Evolutionary conservation across 1,284 basidiomycete genomes (phyloP).

Genomic region (Pterulicium gracile): DNA sequence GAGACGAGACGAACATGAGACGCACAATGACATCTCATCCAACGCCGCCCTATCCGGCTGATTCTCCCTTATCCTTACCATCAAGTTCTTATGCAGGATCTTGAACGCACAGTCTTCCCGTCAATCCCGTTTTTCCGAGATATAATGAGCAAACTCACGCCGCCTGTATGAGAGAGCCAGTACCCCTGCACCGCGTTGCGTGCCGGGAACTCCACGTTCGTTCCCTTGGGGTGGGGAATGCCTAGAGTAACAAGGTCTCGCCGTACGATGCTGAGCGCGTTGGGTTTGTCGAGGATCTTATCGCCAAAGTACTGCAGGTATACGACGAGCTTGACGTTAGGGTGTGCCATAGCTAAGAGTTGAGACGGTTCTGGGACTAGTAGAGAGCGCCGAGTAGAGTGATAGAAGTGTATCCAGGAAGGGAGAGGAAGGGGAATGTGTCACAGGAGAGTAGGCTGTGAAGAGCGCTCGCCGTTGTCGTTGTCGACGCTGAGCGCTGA

Average conservation of each 20-base stretch:
- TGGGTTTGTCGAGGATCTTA: neutral
- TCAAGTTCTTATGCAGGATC: neutral
- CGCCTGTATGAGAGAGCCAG: neutral
- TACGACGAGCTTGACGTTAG: neutral
- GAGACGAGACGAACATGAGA: too few relatives aligned
- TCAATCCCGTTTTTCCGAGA: neutral
- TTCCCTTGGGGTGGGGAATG: neutral
- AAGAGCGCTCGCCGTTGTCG: too few relatives aligned
- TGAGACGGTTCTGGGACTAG: too few relatives aligned
- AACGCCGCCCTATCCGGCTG: neutral
- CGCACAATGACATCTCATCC: neutral
- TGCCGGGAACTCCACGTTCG: neutral
- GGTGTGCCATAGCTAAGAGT: neutral
- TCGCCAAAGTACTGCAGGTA: neutral
- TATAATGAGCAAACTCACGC: neutral
- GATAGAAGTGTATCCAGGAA: too few relatives aligned
- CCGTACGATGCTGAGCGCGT: neutral
- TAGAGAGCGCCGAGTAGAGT: too few relatives aligned
- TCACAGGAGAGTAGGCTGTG: too few relatives aligned
- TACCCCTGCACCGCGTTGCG: neutral
- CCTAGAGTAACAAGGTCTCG: neutral
- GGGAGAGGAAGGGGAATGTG: too few relatives aligned
- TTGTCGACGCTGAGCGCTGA: too few relatives aligned
- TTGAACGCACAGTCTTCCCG: neutral
- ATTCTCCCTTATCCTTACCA: neutral